phyloP scores from a whole-genome alignment of 2,329 filamentous ascomycete species.

The Colletotrichum siamense region DNA sequence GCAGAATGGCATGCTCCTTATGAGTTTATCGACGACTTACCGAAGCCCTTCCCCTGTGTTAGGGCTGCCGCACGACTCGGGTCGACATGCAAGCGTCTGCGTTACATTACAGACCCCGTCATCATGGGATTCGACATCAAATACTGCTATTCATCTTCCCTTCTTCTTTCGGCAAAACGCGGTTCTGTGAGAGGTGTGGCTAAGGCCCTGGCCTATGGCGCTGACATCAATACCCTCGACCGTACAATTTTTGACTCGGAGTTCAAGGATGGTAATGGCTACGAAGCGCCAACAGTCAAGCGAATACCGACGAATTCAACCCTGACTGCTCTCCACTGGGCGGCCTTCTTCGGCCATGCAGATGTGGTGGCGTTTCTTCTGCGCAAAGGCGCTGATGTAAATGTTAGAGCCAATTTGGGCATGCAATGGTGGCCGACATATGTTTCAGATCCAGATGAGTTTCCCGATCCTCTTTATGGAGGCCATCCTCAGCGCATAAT shows the following conservation, averaged over 20 bases:
- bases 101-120: background rate
- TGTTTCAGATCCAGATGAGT: rapidly evolving
- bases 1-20: too few species aligned
- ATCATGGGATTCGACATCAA: background rate
- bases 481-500: background rate
- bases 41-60: background rate
- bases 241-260: background rate
- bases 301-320: background rate
- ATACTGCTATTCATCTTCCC: background rate
- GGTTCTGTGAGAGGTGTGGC: background rate
- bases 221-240: background rate
- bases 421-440: background rate
- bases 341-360: background rate
- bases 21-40: background rate
- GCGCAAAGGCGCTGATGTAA: background rate
- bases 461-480: rapidly evolving
- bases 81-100: background rate
- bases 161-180: background rate
- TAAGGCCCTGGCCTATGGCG: background rate
- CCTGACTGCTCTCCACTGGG: background rate
- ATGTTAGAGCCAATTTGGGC: background rate
- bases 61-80: background rate
- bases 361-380: background rate
- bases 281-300: rapidly evolving
- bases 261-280: too few species aligned